A percentile compares a stretch with the other conserved stretches of the same genome.
These are phyloP conservation scores for Talaromyces sp. DNA, from an alignment of 2,329 filamentous ascomycete genomes.

Conservation along the genomic window DNA sequence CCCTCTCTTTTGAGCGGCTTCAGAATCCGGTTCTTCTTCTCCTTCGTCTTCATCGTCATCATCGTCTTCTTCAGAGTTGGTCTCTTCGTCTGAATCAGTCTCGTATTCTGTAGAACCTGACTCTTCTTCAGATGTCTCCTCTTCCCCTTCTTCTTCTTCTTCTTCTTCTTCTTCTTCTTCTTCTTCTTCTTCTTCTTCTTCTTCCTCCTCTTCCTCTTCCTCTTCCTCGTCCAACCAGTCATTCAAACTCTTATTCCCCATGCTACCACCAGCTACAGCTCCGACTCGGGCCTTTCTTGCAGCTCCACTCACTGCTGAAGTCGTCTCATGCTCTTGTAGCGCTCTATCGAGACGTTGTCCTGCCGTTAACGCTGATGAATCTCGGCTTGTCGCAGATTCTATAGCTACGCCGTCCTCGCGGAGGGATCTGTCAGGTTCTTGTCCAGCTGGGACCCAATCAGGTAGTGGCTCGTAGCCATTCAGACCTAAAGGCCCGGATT, in stretches of 20 bases:
- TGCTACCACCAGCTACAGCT: conserved; percentile 46
- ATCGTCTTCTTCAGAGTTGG: conserved; percentile 39
- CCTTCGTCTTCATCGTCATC: conserved; percentile 31
- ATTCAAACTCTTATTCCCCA: conserved; percentile 68
- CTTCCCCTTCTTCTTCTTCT: conserved; percentile 52
- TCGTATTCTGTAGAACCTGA: conserved; percentile 46
- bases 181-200: no score
- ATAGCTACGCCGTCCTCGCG: conserved; percentile 57
- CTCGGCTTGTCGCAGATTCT: conserved; percentile 19
- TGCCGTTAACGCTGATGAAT: conserved; percentile 34
- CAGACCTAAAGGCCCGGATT: conserved; percentile 69
- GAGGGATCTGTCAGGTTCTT: conserved; percentile 73
- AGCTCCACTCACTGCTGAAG: conserved; percentile 23
- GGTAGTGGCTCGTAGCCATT: conserved; percentile 76
- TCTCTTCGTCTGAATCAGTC: conserved; percentile 37
- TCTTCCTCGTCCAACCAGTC: conserved; percentile 72
- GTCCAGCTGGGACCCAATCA: conserved; percentile 75
- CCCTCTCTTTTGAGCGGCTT: conserved; percentile 18
- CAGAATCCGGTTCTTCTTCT: conserved; percentile 44
- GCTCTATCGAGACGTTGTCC: conserved; percentile 44
- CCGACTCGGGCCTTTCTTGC: conserved; percentile 22
- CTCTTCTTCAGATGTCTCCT: conserved; percentile 49
- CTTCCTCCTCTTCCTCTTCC: conserved; percentile 43
- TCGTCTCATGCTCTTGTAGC: conserved; percentile 40
- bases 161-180: conserved; percentile 39